Base-by-base conservation (phyloP, 169 alveolate species). In the Cyclospora cayetanensis region DNA sequence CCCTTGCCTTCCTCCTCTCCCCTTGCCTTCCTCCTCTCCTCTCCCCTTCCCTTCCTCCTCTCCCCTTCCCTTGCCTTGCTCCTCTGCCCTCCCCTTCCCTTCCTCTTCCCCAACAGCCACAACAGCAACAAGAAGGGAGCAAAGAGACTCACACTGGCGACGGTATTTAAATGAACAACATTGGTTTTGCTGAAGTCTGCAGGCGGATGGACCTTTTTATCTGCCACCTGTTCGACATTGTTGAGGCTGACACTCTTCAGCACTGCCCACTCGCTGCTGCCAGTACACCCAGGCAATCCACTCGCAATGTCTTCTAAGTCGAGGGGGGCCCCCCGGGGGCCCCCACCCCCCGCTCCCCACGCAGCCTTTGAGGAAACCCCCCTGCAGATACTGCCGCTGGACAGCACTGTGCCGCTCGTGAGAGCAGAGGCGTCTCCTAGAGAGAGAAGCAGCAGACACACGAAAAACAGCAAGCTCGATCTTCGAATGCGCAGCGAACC, bases 291-390 rank as follows among this genome's bases (percentile, higher is more conserved):
- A 0, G 46, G 27, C 7, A 25, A n/a, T 5, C 46, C 80, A 7
- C 18, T 11, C 20, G 50, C 80, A 11, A 66, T 0, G 42, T 66
- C 80, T 11, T 66, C 80, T 4, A 66, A n/a, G 29, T 66, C 46
- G 4, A 15, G 15, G n/a, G 70, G 72, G 72, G 72, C 72, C 72
- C 72, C 72, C 29, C n/a, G 72, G 70, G 70, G 70, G 34, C 70
- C 70, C 70, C 70, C 70, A 4, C 34, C 22, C 22, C 22, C 22
- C 22, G 55, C 22, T 15, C 72, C 72, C 72, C 72, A 25, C n/a
- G 35, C 18, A 25, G 72, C 15, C 35, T 25, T 34, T 34, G 39
- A 1, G 1, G 72, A n/a, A n/a, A n/a, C 39, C 29, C 72, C 72
- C 25, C 35, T 60, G 72, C 72, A 60, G 31, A 60, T 60, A 25